Base-by-base conservation (phyloP, 768 basidiomycete species). In the Termitomyces titanicus region DNA sequence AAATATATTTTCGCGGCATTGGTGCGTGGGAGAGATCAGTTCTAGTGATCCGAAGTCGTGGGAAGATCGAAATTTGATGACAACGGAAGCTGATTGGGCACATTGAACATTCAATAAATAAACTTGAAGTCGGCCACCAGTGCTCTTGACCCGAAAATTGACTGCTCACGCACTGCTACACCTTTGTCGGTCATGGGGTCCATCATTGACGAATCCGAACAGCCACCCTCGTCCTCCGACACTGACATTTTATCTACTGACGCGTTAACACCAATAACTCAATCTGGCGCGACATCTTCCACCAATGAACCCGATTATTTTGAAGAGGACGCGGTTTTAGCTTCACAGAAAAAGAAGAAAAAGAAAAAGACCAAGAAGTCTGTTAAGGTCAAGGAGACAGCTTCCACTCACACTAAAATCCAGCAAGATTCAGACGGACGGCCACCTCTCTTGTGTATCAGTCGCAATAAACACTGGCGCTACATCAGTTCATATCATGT, bases 401-500 rank as follows among this genome's bases (percentile, higher is more conserved):
- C 70, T 18, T 51, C 47, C 8, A 60, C 47, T 45, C 67, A 66
- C 49, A 60, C 64, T 17, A 74, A 70, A 55, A 53, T 68, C 33
- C 63, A 66, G 50, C 66, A 64, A 43, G 73, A 76, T 31, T 70
- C 71, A 27, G 79, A 80, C 27, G 73, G 73, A 34, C 80, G 81
- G 43, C 83, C 83, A 15, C 79, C 86, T 0, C 83, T 88, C 34
- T 79, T 94, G 3, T 90, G 88, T 68, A 94, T 95, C 63, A 91
- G 88, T 72, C 82, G 93, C 61, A 94, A 94, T 74, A 95, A 95
- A 69, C 93, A 95, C 64, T 94, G 92, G 93, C 83, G 86, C 27
- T 94, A 93, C 64, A 94, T 94, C 72, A 92, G 89, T 71, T 92
- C 92, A 22, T 93, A 90, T 68, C 90, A 92, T 68, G 91, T 92